phyloP scores from a whole-genome alignment of 1,284 basidiomycete genomes.

The Marasmius tenuissimus region DNA sequence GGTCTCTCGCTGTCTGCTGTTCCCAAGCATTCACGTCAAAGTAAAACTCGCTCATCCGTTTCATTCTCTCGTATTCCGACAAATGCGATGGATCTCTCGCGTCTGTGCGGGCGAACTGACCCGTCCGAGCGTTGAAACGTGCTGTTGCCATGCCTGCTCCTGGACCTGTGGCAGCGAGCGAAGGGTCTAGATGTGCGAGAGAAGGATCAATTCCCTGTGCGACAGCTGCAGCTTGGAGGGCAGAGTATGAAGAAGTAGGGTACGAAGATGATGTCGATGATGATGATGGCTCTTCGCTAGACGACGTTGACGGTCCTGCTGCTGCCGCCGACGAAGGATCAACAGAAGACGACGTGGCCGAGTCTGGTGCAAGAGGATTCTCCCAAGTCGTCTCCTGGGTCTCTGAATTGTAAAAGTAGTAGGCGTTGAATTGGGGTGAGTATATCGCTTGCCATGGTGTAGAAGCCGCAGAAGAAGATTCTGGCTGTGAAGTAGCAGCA shows the following conservation, averaged over 20 bases:
- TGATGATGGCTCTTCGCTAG: constrained; percentile 19
- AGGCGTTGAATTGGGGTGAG: constrained; percentile 78
- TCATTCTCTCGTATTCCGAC: constrained; percentile 80
- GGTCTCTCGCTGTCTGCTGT: constrained; percentile 60
- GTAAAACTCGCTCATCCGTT: constrained; percentile 86
- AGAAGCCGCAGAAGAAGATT: constrained; percentile 14
- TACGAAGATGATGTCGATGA: constrained; percentile 25
- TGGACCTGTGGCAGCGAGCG: constrained; percentile 49
- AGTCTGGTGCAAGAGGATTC: constrained; percentile 61
- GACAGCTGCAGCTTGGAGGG: constrained; percentile 62
- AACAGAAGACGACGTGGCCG: constrained; percentile 19
- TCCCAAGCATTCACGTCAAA: constrained; percentile 88
- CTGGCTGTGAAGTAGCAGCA: constrained; percentile 9
- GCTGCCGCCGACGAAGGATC: constrained; percentile 27
- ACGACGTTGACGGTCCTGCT: constrained; percentile 7
- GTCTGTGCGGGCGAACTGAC: constrained; percentile 69
- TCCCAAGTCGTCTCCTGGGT: constrained; percentile 88
- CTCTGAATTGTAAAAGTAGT: constrained; percentile 84
- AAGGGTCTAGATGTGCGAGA: constrained; percentile 80
- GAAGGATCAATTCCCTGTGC: constrained; percentile 84
- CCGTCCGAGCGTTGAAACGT: constrained; percentile 85
- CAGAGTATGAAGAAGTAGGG: constrained; percentile 33
- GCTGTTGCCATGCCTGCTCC: constrained; percentile 42
- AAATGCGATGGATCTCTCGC: constrained; percentile 74
- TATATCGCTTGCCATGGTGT: constrained; percentile 83